Percentiles rank a stretch among this genome's conserved stretches.
Evolutionary conservation across 2,329 filamentous ascomycete genomes (phyloP).

Genomic region (Chrysoporthe deuterocubensis): DNA sequence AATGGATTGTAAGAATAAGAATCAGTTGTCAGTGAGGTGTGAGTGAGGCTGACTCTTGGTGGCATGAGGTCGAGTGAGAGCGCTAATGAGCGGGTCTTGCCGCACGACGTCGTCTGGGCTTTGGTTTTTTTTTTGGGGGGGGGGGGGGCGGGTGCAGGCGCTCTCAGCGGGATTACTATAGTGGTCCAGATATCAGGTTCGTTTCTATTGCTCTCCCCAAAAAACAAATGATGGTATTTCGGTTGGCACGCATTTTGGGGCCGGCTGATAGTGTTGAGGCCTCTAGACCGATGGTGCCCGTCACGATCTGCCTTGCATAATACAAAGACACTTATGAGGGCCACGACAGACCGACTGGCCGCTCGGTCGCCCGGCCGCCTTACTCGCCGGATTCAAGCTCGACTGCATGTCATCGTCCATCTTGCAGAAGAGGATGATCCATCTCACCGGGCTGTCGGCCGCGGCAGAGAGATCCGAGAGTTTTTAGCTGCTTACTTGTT

Average conservation of each 20-base stretch:
- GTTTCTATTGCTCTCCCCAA: neutral
- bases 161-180: neutral
- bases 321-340: neutral
- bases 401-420: slow-evolving; percentile 18
- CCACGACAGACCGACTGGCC: neutral
- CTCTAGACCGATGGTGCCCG: neutral
- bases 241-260: neutral
- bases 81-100: neutral
- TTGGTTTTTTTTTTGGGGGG: neutral
- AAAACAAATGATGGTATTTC: neutral
- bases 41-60: neutral
- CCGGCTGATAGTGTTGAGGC: too few relatives aligned
- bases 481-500: neutral
- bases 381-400: slow-evolving; percentile 4
- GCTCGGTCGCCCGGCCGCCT: neutral
- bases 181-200: neutral
- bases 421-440: neutral
- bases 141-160: too few relatives aligned
- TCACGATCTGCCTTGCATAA: slow-evolving; percentile 2
- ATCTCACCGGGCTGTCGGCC: neutral
- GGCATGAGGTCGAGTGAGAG: neutral
- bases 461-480: neutral
- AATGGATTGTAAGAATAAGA: neutral
- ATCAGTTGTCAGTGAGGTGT: neutral
- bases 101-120: neutral